Base-by-base conservation (phyloP, 345 rosid genomes). In the Punica granatum region DNA sequence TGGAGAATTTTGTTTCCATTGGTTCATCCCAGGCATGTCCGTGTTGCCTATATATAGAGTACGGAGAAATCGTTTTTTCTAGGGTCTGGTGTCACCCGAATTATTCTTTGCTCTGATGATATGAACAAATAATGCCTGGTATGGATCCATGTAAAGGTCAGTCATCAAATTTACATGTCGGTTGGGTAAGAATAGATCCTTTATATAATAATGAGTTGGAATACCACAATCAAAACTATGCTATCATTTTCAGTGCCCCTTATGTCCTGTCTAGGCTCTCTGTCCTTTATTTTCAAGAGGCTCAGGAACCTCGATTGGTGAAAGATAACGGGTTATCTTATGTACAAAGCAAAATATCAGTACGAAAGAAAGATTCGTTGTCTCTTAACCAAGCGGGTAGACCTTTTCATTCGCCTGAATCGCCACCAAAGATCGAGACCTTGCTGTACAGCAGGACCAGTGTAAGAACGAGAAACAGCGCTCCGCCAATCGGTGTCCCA, bases 371-470 rank as follows among this genome's bases (percentile, higher is more conserved):
- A 48, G 3, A 48, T 48, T 18, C 1, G 53, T 18, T 48, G 53
- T 48, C 23, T 48, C 53, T 9, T 48, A 18, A 48, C 53, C 53
- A 48, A 16, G 25, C 6, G 23, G 25, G 23, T 3, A 18, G 43
- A 10, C 66, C 28, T 44, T 25, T 60, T 72, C 60, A 84, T n/a
- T 79, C 85, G 44, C 61, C 90, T 19, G 90, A 80, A 63, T 77
- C 94, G 21, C 93, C 92, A 59, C 98, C 94, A 39, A 90, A 90
- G 79, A 93, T 84, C 44, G 96, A 90, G 61, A 88, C 68, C 6
- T 92, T 86, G 39, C 89, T 72, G 66, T 81, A 87, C 21, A 93
- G 97, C 72, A 90, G 73, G 70, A 88, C 78, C 77, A 93, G 64
- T 65, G 85, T 67, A 10, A 93, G 70, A 7, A 82, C 60, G 7